These are phyloP conservation scores for Sclerotinia minor DNA, from an alignment of 2,329 filamentous ascomycete genomes.

Conservation along the genomic window DNA sequence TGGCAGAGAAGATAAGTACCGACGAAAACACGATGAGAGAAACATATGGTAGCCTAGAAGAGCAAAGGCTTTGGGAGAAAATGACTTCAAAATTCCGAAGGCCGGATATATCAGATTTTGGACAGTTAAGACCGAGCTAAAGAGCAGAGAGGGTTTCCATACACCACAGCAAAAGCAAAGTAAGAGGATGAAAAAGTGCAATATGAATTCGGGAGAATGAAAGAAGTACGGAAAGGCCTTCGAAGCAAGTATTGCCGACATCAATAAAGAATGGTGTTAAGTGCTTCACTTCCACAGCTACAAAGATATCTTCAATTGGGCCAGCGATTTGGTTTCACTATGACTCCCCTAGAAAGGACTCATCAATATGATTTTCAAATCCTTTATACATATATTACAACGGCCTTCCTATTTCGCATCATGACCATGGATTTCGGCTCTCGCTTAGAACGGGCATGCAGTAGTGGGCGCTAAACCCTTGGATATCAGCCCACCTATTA, in stretches of 20 bases:
- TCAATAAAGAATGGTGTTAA: no score
- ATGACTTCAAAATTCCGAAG: neutral
- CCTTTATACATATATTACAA: neutral
- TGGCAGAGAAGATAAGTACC: no score
- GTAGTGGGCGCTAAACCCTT: slow-evolving; percentile 14
- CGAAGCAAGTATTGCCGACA: neutral
- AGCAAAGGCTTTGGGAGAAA: neutral
- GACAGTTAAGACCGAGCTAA: neutral
- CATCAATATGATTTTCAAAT: neutral
- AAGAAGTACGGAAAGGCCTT: no score
- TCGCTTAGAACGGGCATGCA: neutral
- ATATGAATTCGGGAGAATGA: neutral
- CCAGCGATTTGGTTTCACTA: neutral
- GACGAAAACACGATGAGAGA: neutral
- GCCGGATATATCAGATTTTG: neutral
- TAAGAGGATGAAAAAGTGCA: neutral
- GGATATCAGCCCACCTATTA: slow-evolving; percentile 1
- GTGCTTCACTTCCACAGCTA: no score
- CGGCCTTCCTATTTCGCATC: slow-evolving; percentile 1
- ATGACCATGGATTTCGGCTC: neutral
- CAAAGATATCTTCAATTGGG: neutral
- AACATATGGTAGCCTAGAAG: neutral
- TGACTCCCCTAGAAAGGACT: no score
- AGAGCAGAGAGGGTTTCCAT: no score
- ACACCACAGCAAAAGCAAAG: neutral